Base-by-base conservation (phyloP, 108 stramenopile genomes). In the Aurantiochytrium sp. region DNA sequence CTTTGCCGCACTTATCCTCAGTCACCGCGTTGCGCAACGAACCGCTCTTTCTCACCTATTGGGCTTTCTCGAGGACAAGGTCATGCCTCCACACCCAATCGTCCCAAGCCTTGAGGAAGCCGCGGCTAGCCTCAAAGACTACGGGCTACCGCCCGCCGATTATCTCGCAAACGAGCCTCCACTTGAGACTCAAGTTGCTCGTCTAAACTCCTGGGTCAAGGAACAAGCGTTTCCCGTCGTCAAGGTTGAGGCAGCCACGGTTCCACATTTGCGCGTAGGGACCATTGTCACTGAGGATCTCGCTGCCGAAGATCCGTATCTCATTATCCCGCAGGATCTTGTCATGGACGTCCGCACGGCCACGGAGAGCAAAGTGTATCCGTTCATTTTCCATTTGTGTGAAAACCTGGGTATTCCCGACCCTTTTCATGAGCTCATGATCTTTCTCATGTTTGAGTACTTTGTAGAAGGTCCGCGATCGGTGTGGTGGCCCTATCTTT, bases 401-500 rank as follows among this genome's bases (percentile, higher is more conserved):
- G n/a, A 58, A 28, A 51, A 76, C 28, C 58, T 90, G 42, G 49
- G 51, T n/a, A 71, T 88, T 29, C 64, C 64, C 35, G 95, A 95
- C 72, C 91, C 90, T 23, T 93, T 92, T 45, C 93, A 95, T 87
- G 92, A 91, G 42, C 90, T 96, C 28, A 60, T 95, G 55, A 59
- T 96, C 16, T 93, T 93, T 29, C 89, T 96, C 5, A 88, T 96
- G 29, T 88, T 94, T 60, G 95, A 96, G 87, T 87, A 92, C 23
- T 96, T 95, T 58, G 89, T 90, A 35, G 91, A 88, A 49, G 87
- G 91, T n/a, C 91, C 44, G 44, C 60, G n/a, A 92, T 88, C 72
- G 89, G 5, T 5, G 44, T 95, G 93, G 93, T 93, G 93, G 94
- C 95, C 95, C n/a, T 96, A 96, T 60, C 88, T 96, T 0, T 60